Evolutionary conservation across 1,284 basidiomycete species (phyloP).

Genomic region (Exobasidium cylindrosporum): DNA sequence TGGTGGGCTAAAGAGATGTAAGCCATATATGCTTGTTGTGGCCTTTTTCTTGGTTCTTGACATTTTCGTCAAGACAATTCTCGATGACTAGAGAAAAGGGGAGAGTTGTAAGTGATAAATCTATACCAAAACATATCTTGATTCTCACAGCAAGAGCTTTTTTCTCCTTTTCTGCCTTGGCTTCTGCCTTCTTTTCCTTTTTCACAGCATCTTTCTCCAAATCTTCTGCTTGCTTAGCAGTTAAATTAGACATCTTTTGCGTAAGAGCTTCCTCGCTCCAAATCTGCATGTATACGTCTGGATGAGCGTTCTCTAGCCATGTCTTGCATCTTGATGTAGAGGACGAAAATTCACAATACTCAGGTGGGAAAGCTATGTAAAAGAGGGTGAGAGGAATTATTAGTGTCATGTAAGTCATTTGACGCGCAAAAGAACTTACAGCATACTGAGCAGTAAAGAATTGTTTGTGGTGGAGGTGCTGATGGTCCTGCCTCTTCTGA

Average conservation of each 20-base stretch:
- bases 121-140: slow-evolving; percentile 26
- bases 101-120: slow-evolving; percentile 6
- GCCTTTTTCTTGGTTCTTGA: slow-evolving; percentile 53
- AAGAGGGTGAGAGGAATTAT: not conserved
- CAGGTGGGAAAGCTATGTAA: slow-evolving; percentile 49
- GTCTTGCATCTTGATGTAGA: slow-evolving; percentile 44
- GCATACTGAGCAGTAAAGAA: slow-evolving; percentile 4
- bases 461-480: slow-evolving; percentile 1
- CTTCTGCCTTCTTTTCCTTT: slow-evolving; percentile 52
- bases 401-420: not conserved
- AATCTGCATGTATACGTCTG: slow-evolving; percentile 31
- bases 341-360: slow-evolving; percentile 53
- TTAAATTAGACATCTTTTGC: slow-evolving; percentile 42
- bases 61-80: slow-evolving; percentile 46
- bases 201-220: slow-evolving; percentile 49
- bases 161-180: slow-evolving; percentile 48
- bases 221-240: slow-evolving; percentile 50
- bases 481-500: slow-evolving; percentile 11
- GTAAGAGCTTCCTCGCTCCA: slow-evolving; percentile 49
- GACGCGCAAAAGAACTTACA: not conserved
- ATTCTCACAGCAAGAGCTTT: slow-evolving; percentile 16
- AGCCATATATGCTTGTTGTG: slow-evolving; percentile 45
- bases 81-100: slow-evolving; percentile 23
- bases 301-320: slow-evolving; percentile 42
- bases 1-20: slow-evolving; percentile 51